phyloP scores from a whole-genome alignment of 441 rosid genomes.

The Francoa sonchifolia region DNA sequence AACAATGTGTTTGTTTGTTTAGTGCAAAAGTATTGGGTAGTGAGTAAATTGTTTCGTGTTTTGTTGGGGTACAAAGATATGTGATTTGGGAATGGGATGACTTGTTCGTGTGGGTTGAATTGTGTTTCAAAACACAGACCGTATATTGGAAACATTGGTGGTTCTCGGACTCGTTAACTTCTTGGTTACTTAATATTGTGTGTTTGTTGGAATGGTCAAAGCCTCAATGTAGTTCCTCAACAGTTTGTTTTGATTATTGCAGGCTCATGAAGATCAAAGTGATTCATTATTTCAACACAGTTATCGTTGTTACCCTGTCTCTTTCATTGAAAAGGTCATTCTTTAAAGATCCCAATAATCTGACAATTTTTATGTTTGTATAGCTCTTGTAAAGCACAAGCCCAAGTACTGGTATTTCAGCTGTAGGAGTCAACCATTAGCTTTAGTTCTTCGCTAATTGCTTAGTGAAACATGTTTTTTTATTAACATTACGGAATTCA shows the following conservation, averaged over 20 bases:
- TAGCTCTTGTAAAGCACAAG: not conserved
- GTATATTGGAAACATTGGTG: no score
- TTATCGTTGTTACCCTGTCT: conserved; percentile 74
- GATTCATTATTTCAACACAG: conserved; percentile 38
- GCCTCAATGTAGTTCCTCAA: conserved; percentile 1
- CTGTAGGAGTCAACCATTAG: no score
- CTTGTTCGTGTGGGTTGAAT: conserved; percentile 2
- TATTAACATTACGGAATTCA: no score
- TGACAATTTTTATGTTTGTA: not conserved
- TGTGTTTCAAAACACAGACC: no score
- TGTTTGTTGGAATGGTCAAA: not conserved
- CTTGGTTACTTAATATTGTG: not conserved
- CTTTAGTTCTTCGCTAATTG: no score
- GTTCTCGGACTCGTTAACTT: no score
- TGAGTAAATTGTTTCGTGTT: no score
- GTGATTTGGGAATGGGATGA: no score
- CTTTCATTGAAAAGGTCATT: conserved; percentile 70
- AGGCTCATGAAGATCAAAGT: conserved; percentile 21
- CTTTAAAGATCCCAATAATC: not conserved
- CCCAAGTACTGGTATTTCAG: not conserved
- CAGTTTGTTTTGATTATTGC: conserved; percentile 14
- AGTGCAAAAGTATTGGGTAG: no score
- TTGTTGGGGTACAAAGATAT: no score
- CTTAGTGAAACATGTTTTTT: no score
- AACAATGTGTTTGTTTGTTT: no score